Evolutionary conservation across 441 rosid genomes (phyloP).

Genomic region (Codiaeum variegatum): DNA sequence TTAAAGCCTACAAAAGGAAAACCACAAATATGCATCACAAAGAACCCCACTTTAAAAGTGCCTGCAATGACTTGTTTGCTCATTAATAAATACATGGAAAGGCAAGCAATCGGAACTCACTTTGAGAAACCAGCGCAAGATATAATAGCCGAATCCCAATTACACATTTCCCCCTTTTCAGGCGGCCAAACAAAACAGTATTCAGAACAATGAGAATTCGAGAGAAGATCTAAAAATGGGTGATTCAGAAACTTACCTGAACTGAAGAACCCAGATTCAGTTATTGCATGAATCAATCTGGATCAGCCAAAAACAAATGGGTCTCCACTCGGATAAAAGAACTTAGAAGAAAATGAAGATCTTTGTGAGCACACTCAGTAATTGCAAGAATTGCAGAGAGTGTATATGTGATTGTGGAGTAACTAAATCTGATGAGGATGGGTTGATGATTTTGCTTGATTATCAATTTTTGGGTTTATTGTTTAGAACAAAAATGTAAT

Average conservation of each 20-base stretch:
- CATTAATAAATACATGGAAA: neutral
- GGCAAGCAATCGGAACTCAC: neutral
- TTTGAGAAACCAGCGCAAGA: neutral
- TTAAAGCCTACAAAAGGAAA: slow-evolving; percentile 20
- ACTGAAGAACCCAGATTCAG: slow-evolving; percentile 24
- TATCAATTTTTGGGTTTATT: no score
- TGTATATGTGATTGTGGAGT: neutral
- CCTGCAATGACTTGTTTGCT: slow-evolving; percentile 3
- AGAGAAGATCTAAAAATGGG: slow-evolving; percentile 28
- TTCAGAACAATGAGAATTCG: neutral
- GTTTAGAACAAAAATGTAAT: no score
- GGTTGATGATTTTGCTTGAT: neutral
- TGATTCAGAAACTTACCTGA: slow-evolving; percentile 24
- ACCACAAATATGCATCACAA: slow-evolving; percentile 9
- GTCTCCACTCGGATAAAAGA: slow-evolving; percentile 4
- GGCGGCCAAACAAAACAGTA: slow-evolving; percentile 13
- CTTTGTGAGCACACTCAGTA: neutral
- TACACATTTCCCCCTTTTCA: slow-evolving; percentile 5
- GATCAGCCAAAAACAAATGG: slow-evolving; percentile 26
- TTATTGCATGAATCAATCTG: slow-evolving; percentile 20
- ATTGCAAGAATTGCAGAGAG: neutral
- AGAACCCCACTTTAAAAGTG: neutral
- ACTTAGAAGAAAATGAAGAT: slow-evolving; percentile 1
- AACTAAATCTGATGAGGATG: neutral
- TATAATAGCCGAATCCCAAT: slow-evolving; percentile 8